phyloP scores from a whole-genome alignment of 768 basidiomycete genomes.

The Coprinopsis strossmayeri region DNA sequence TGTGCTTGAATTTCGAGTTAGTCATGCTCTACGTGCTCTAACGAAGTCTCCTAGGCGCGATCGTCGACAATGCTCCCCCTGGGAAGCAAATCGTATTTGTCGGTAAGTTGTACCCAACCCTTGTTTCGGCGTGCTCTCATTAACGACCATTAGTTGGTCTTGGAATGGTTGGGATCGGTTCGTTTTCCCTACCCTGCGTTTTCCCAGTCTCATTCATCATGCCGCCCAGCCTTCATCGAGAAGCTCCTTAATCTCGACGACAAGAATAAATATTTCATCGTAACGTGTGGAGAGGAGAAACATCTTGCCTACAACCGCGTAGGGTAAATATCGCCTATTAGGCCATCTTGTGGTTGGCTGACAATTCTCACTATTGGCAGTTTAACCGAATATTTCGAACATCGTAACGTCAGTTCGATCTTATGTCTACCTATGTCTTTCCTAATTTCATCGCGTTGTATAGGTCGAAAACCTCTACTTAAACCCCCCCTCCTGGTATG shows the following conservation, averaged over 20 bases:
- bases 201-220: too few relatives aligned
- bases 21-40: too few relatives aligned
- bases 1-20: too few relatives aligned
- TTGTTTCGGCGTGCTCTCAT: too few relatives aligned
- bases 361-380: slow-evolving; percentile 5
- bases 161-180: slow-evolving; percentile 59
- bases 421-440: neutral
- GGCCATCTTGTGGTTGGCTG: neutral
- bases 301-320: slow-evolving; percentile 54
- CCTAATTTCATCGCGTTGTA: neutral
- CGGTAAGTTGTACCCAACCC: too few relatives aligned
- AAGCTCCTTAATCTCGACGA: slow-evolving; percentile 56
- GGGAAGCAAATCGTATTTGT: slow-evolving; percentile 21
- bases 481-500: slow-evolving; percentile 52
- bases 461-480: slow-evolving; percentile 54
- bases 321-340: slow-evolving; percentile 23
- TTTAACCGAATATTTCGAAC: slow-evolving; percentile 56
- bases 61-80: slow-evolving; percentile 8
- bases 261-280: slow-evolving; percentile 39
- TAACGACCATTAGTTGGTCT: too few relatives aligned
- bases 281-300: slow-evolving; percentile 54
- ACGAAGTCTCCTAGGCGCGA: too few relatives aligned
- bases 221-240: slow-evolving; percentile 53
- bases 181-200: too few relatives aligned
- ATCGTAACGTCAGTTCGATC: slow-evolving; percentile 31